These are phyloP conservation scores for Botrytis fragariae DNA, from an alignment of 2,329 filamentous ascomycete species.

Conservation along the genomic window DNA sequence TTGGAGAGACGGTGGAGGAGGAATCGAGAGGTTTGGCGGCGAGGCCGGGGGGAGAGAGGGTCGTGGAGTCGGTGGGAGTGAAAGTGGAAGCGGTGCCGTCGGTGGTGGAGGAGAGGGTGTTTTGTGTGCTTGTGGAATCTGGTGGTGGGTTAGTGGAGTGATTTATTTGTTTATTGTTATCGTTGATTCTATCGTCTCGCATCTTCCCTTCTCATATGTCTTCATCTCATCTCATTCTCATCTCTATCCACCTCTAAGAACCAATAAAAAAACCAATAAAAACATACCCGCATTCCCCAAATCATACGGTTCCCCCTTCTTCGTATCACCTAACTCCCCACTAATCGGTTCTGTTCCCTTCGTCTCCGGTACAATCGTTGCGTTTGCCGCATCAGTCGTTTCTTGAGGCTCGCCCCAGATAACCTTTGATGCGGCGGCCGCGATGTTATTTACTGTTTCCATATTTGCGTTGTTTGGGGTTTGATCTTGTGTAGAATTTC, in stretches of 20 bases:
- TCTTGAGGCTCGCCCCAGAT: conserved; percentile 42
- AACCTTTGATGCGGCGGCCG: conserved; percentile 43
- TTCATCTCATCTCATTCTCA: background rate
- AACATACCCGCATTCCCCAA: conserved; percentile 61
- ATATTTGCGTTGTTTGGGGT: conserved; percentile 42
- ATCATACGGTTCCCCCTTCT: conserved; percentile 71
- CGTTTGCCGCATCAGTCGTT: conserved; percentile 13
- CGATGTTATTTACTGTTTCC: conserved; percentile 62
- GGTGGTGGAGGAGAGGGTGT: background rate
- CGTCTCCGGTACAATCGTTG: background rate
- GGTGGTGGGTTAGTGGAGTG: background rate
- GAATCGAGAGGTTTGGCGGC: background rate
- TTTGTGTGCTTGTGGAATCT: background rate
- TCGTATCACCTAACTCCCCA: conserved; percentile 65
- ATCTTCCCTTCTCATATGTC: background rate
- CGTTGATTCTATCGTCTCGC: rapidly evolving
- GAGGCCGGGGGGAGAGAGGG: background rate
- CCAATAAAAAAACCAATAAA: too few relatives aligned
- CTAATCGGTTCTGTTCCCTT: conserved; percentile 65
- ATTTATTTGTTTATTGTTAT: too few relatives aligned
- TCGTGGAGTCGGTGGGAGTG: background rate
- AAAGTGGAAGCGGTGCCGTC: background rate
- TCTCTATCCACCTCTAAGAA: background rate
- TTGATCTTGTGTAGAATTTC: rapidly evolving
- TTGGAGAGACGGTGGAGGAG: background rate